These are phyloP conservation scores for Aspergillus cejpii DNA, from an alignment of 2,329 filamentous ascomycete species.

Conservation along the genomic window DNA sequence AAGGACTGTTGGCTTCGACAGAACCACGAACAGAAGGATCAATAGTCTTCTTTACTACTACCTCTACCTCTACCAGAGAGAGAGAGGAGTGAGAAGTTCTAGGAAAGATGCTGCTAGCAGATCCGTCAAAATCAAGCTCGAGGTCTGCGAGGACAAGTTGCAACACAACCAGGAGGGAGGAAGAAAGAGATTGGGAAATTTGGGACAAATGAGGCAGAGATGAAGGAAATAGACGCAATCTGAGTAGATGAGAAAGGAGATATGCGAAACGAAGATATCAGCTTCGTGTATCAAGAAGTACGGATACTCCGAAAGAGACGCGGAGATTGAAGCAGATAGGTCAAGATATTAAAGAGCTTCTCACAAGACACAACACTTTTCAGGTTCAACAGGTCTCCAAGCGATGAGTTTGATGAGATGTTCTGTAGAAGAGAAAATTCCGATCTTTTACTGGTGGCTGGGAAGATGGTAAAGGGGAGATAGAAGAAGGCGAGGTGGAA, in stretches of 20 bases:
- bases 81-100: neutral
- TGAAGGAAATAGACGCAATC: neutral
- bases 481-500: neutral
- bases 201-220: neutral
- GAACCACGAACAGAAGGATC: neutral
- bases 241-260: neutral
- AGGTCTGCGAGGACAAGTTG: neutral
- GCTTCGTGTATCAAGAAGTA: neutral
- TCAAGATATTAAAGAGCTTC: neutral
- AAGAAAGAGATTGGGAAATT: neutral
- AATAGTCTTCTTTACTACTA: neutral
- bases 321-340: neutral
- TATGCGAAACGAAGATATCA: neutral
- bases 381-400: neutral
- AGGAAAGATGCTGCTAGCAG: neutral
- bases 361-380: neutral
- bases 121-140: neutral
- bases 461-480: neutral
- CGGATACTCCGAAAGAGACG: neutral
- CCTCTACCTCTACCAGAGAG: neutral
- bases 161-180: neutral
- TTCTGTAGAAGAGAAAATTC: neutral
- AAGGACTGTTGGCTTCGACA: neutral
- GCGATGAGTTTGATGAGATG: neutral
- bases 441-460: neutral